A percentile compares a stretch with the other conserved stretches of the same genome.
Conservation (phyloP, 2,329 filamentous ascomycete genomes). For the Fusarium vanettenii region DNA sequence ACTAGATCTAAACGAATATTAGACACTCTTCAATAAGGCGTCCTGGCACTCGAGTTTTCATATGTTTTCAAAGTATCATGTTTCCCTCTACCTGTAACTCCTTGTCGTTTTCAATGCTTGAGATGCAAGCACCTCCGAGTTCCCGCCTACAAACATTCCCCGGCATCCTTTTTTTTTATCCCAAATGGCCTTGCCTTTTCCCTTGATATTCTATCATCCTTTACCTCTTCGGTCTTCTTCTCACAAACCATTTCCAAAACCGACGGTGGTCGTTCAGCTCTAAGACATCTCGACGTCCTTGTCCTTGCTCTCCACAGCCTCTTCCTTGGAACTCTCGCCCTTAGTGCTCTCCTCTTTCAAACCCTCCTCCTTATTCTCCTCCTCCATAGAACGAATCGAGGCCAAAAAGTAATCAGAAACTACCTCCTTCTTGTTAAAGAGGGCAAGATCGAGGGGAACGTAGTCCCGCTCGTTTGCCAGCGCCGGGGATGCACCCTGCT, state of each 20-base stretch:
- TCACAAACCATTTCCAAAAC: not conserved
- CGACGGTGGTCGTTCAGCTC: not conserved
- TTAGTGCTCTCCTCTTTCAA: slow-evolving; percentile 53
- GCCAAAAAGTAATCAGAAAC: slow-evolving; percentile 71
- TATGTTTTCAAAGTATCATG: not conserved
- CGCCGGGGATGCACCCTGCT: slow-evolving; percentile 80
- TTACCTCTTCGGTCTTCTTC: not conserved
- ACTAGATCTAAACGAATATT: not conserved
- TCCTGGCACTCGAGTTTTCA: not conserved
- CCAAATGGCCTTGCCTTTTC: not conserved
- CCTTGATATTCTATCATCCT: not conserved
- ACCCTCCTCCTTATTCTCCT: slow-evolving; percentile 56
- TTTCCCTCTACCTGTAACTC: not conserved
- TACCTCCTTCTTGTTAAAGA: slow-evolving; percentile 74
- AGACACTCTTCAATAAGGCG: not conserved
- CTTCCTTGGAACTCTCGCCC: slow-evolving; percentile 53
- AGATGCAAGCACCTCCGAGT: not conserved
- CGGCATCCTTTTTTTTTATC: not conserved
- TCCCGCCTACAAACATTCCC: not conserved
- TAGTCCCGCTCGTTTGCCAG: slow-evolving; percentile 87
- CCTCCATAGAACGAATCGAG: slow-evolving; percentile 61
- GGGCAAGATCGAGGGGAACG: slow-evolving; percentile 79
- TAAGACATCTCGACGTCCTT: slow-evolving; percentile 36
- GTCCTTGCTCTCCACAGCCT: slow-evolving; percentile 51
- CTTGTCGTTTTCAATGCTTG: not conserved